These are phyloP conservation scores for Rhytidiadelphus loreus DNA, from an alignment of 225 moss, liverwort and hornwort genomes.

Conservation along the genomic window DNA sequence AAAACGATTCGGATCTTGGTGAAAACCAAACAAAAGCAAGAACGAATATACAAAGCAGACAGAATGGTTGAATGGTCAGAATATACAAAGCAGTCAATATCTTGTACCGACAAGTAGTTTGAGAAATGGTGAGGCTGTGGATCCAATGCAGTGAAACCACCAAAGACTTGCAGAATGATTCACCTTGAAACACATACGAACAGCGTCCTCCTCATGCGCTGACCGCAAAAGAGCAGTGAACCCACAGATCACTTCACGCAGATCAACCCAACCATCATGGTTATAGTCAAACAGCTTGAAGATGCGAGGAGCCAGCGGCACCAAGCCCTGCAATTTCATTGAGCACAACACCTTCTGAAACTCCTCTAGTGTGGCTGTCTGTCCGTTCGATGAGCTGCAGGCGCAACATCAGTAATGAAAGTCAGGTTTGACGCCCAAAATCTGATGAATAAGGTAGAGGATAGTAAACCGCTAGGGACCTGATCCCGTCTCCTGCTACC, in stretches of 20 bases:
- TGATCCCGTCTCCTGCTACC: not conserved
- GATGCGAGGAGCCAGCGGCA: constrained; percentile 53
- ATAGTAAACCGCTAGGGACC: not conserved
- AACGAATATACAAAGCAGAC: not conserved
- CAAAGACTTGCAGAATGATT: not conserved
- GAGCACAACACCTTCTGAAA: constrained; percentile 13
- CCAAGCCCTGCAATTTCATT: constrained; percentile 43
- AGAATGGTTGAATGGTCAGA: too few relatives aligned
- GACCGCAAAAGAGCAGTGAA: constrained; percentile 65
- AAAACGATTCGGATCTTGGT: not conserved
- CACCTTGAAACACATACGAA: constrained; percentile 75
- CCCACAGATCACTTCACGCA: constrained; percentile 79
- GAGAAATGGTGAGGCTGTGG: not conserved
- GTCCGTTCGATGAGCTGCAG: constrained; percentile 18
- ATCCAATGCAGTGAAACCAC: not conserved
- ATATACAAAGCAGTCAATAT: not conserved
- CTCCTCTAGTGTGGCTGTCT: constrained; percentile 26
- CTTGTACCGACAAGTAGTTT: not conserved
- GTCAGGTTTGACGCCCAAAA: not conserved
- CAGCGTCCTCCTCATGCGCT: constrained; percentile 51
- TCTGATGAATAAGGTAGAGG: not conserved
- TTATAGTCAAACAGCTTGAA: constrained; percentile 80
- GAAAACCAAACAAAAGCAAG: not conserved
- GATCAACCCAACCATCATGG: constrained; percentile 73
- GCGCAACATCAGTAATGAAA: not conserved